Evolutionary conservation across 768 basidiomycete genomes (phyloP).

Genomic region (Kwoniella botswanensis): DNA sequence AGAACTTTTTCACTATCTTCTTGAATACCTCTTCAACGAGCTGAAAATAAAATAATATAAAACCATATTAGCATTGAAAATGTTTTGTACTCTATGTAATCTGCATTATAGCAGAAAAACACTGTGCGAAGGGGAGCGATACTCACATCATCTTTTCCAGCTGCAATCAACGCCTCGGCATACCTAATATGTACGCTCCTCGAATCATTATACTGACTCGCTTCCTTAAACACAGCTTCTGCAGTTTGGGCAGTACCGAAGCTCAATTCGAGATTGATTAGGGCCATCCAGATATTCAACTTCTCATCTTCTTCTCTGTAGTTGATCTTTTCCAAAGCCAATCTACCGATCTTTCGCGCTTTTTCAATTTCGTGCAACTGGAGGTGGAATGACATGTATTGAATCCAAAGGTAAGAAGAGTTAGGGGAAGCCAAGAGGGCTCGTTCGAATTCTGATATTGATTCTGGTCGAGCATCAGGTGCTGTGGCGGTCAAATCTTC

Average conservation of each 20-base stretch:
- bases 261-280: constrained; percentile 90
- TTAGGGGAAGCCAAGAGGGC: constrained; percentile 90
- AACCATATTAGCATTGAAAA: too few species aligned
- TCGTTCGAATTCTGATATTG: constrained; percentile 93
- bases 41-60: constrained; percentile 43
- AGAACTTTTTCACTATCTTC: constrained; percentile 90
- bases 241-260: constrained; percentile 84
- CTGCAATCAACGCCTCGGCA: constrained; percentile 80
- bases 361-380: constrained; percentile 96
- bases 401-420: constrained; percentile 97
- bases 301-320: constrained; percentile 97
- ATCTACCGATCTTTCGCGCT: constrained; percentile 81
- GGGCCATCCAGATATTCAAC: constrained; percentile 95
- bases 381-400: constrained; percentile 98
- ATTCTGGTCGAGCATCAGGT: constrained; percentile 82
- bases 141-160: constrained; percentile 77
- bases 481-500: constrained; percentile 74
- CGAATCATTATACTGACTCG: constrained; percentile 85
- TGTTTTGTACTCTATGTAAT: too few species aligned
- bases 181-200: constrained; percentile 86
- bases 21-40: constrained; percentile 92
- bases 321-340: constrained; percentile 83
- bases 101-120: neutral
- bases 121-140: neutral
- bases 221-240: constrained; percentile 86